Percentiles rank a stretch among this genome's conserved stretches.
These are phyloP conservation scores for Nicotiana otophora DNA, from an alignment of 257 asterid species.

Conservation along the genomic window DNA sequence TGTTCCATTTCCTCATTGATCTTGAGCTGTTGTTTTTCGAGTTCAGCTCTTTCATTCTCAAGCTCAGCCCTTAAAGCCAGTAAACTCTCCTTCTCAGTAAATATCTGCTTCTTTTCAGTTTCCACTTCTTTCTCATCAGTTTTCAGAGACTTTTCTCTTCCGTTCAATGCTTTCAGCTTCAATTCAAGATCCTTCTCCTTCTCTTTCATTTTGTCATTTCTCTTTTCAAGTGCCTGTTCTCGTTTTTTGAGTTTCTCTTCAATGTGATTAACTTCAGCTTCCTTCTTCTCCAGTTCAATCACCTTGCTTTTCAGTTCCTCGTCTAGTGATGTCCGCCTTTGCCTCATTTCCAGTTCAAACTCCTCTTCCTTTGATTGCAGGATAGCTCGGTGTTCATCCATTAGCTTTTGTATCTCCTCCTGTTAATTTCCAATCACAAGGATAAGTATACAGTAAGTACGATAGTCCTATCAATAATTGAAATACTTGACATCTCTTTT, in stretches of 20 bases:
- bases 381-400: conserved; percentile 67
- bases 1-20: conserved; percentile 59
- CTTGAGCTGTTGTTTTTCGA: conserved; percentile 52
- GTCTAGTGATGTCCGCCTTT: conserved; percentile 52
- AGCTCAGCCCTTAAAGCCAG: conserved; percentile 53
- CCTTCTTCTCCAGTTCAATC: conserved; percentile 75
- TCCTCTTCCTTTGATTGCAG: conserved; percentile 63
- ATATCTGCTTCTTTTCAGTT: conserved; percentile 45
- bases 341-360: conserved; percentile 73
- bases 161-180: conserved; percentile 67
- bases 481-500: background rate
- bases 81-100: conserved; percentile 58
- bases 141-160: conserved; percentile 68
- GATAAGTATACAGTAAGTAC: background rate
- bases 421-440: conserved; percentile 14
- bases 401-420: conserved; percentile 81
- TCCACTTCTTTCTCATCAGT: conserved; percentile 62
- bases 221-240: conserved; percentile 80
- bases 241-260: conserved; percentile 82
- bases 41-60: conserved; percentile 53
- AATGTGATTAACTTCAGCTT: conserved; percentile 67
- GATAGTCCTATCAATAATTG: background rate
- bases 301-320: conserved; percentile 66
- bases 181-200: conserved; percentile 60
- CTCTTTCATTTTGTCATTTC: conserved; percentile 63